Conservation (phyloP, 2,329 filamentous ascomycete species). For the Leptographium radiaticola region DNA sequence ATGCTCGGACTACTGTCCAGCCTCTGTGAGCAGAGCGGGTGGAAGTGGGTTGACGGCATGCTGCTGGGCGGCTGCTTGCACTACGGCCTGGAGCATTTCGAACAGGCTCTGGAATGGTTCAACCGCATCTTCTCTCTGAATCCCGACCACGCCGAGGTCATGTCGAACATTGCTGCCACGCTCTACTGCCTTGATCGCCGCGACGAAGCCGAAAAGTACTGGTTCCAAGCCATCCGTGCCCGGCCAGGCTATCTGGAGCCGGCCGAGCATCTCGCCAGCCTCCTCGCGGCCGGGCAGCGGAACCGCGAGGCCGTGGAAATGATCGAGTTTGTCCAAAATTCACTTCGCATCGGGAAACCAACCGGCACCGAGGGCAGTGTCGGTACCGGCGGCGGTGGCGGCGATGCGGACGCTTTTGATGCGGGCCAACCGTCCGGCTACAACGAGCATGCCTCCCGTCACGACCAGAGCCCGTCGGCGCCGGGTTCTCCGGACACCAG, state of each 20-base stretch:
- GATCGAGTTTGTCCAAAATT: constrained; percentile 72
- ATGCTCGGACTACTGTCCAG: constrained; percentile 60
- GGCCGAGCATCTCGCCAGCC: constrained; percentile 81
- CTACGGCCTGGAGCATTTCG: constrained; percentile 77
- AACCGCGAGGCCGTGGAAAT: constrained; percentile 75
- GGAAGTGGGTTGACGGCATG: constrained; percentile 90
- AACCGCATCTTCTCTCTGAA: constrained; percentile 46
- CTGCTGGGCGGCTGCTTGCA: constrained; percentile 81
- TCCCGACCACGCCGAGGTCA: constrained; percentile 69
- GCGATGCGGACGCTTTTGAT: not conserved
- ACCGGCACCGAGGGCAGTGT: not conserved
- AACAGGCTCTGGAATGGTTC: constrained; percentile 65
- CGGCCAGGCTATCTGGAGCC: constrained; percentile 88
- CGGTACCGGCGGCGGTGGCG: not conserved
- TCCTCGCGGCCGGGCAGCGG: constrained; percentile 71
- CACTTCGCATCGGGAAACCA: constrained; percentile 37
- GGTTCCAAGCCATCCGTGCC: constrained; percentile 70
- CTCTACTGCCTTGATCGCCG: constrained; percentile 71
- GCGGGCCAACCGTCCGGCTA: not conserved
- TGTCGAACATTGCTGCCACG: constrained; percentile 85
- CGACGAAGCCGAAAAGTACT: constrained; percentile 73
- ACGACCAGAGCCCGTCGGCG: not conserved
- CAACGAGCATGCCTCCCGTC: not conserved
- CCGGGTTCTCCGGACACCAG: not conserved
- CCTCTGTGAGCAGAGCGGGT: constrained; percentile 66